Conservation (phyloP, 305 asterid genomes). For the Petunia hybrid region DNA sequence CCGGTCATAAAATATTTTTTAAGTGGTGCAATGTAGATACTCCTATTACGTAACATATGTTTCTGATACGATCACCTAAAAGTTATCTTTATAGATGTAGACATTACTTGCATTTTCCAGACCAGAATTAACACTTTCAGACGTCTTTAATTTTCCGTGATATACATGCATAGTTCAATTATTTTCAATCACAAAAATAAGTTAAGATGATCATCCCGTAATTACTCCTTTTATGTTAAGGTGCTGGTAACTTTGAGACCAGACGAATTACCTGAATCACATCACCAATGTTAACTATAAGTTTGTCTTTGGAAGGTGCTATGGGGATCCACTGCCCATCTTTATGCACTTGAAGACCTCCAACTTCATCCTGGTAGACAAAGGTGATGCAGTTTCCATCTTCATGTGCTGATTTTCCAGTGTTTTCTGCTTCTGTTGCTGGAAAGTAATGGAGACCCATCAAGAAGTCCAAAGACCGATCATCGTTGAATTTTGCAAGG, state of each 20-base stretch:
- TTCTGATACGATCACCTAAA: too few species aligned
- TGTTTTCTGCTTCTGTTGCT: conserved; percentile 42
- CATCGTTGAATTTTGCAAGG: conserved; percentile 48
- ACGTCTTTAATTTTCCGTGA: too few species aligned
- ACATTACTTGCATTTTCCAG: too few species aligned
- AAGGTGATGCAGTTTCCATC: conserved; percentile 53
- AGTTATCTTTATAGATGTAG: too few species aligned
- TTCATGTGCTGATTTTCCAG: conserved; percentile 48
- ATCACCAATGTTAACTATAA: conserved; percentile 53
- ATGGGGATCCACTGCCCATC: conserved; percentile 54
- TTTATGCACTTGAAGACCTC: conserved; percentile 54
- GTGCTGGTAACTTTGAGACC: too few species aligned
- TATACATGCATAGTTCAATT: too few species aligned
- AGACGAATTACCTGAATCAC: conserved; percentile 46
- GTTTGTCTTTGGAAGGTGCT: conserved; percentile 39
- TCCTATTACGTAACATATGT: too few species aligned
- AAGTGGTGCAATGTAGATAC: too few species aligned
- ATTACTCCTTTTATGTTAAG: too few species aligned
- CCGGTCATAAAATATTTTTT: background rate
- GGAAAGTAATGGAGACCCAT: conserved; percentile 49
- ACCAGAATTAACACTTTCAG: too few species aligned
- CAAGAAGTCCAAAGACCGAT: conserved; percentile 54
- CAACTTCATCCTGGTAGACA: conserved; percentile 55
- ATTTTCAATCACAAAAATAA: too few species aligned
- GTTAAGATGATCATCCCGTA: background rate